Percentiles rank a stretch among this genome's conserved stretches.
Evolutionary conservation across 371 early-diverging fungal genomes (phyloP).

Genomic region (Batkoa obscura): DNA sequence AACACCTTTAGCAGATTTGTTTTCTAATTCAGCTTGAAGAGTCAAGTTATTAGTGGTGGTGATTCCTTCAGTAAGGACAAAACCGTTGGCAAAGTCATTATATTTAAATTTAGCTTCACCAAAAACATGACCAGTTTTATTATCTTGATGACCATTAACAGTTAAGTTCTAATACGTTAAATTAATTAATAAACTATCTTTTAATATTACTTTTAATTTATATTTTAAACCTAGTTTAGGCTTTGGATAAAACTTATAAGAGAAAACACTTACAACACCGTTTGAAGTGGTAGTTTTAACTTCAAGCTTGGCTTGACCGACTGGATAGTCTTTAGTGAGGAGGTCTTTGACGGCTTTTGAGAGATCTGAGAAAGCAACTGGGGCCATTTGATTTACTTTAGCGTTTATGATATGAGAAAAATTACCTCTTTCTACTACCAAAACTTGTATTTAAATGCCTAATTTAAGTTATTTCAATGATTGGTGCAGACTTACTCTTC

Average conservation of each 20-base stretch:
- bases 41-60: slow-evolving; percentile 83
- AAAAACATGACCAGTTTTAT: slow-evolving; percentile 80
- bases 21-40: slow-evolving; percentile 79
- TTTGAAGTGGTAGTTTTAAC: slow-evolving; percentile 87
- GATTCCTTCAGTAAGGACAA: slow-evolving; percentile 89
- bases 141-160: slow-evolving; percentile 82
- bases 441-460: too few relatives aligned
- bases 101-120: slow-evolving; percentile 95
- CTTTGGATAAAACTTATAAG: neutral
- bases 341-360: slow-evolving; percentile 90
- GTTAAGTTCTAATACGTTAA: slow-evolving; percentile 61
- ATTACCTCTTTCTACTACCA: neutral
- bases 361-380: slow-evolving; percentile 73
- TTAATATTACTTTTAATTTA: neutral
- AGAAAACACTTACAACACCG: slow-evolving; percentile 59
- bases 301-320: slow-evolving; percentile 87
- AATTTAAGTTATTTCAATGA: too few relatives aligned
- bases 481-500: too few relatives aligned
- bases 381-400: slow-evolving; percentile 23
- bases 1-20: slow-evolving; percentile 76
- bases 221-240: neutral
- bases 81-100: slow-evolving; percentile 72
- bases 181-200: neutral
- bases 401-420: slow-evolving; percentile 7
- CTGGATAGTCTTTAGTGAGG: slow-evolving; percentile 89